Percentiles rank a stretch among this genome's conserved stretches.
These are phyloP conservation scores for Sistotremastrum niveocremeum DNA, from an alignment of 768 basidiomycete genomes.

Conservation along the genomic window DNA sequence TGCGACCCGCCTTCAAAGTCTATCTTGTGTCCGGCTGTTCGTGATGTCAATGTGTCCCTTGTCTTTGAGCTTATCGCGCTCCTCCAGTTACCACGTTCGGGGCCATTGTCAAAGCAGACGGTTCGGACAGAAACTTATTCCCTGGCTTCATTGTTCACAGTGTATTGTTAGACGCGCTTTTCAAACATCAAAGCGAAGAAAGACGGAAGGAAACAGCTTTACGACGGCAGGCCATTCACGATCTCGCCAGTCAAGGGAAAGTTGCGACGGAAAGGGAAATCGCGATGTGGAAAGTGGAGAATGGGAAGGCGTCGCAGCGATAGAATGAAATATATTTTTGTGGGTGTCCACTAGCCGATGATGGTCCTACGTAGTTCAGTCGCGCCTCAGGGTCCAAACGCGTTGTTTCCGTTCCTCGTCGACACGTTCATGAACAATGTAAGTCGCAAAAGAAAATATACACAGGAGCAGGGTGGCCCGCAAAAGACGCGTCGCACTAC, in stretches of 20 bases:
- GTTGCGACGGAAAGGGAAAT: conserved; percentile 79
- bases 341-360: too few relatives aligned
- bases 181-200: conserved; percentile 52
- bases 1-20: conserved; percentile 69
- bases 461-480: too few relatives aligned
- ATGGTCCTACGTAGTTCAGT: too few relatives aligned
- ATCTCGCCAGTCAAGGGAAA: conserved; percentile 59
- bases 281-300: conserved; percentile 55
- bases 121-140: too few relatives aligned
- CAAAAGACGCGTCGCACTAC: too few relatives aligned
- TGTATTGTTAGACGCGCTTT: conserved; percentile 57
- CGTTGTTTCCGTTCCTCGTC: too few relatives aligned
- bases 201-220: conserved; percentile 56
- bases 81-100: conserved; percentile 46
- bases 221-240: conserved; percentile 59
- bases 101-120: conserved; percentile 61
- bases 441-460: too few relatives aligned
- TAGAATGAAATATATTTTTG: too few relatives aligned
- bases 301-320: conserved; percentile 7
- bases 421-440: too few relatives aligned
- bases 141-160: too few relatives aligned
- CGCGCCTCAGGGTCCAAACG: too few relatives aligned
- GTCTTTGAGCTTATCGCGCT: not conserved
- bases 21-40: conserved; percentile 63
- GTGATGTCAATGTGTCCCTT: conserved; percentile 13